Evolutionary conservation across 495 filamentous ascomycete genomes (phyloP), one percentile per base, ranked within the genome.

Genomic region (Aspergillus ellipticus): DNA sequence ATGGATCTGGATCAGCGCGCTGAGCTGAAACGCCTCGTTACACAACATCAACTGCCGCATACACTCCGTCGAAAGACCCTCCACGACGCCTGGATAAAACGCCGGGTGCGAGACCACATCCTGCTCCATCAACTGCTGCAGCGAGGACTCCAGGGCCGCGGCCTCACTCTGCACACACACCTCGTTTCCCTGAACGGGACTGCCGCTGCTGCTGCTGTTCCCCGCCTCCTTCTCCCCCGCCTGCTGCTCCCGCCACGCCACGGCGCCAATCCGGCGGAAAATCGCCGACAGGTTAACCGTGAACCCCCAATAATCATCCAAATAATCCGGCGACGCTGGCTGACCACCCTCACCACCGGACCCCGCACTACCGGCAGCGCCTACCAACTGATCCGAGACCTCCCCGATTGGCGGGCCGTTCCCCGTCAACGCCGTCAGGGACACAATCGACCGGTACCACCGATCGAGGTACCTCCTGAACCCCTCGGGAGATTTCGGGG

Each of bases 291-390:
- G 50, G 42, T 69, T 65, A 10, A 75, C 66, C 6, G 73, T 75
- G 52, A 78, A 78, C 0, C 75, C 74, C 75, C 75, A 78, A 42
- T 78, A 78, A 50, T 78, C 75, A 55, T 78, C 75, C 15, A 78
- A 51, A 57, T 76, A 78, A 48, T 78, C 75, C 7, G 72, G 69
- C 6, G 56, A 65, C 2, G 58, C 60, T 1, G 48, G 51, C 22
- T 62, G 45, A 6, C 59, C 57, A 56, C 6, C 31, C 56, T 45
- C 61, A 60, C 33, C 65, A 63, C 13, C 9, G 28, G 2, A 56
- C 4, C 24, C 24, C 24, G 3, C 24, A 28, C 7, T 28, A 28
- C 24, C 7, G 4, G 24, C 24, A 7, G 24, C 24, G 24, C 24
- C 24, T 4, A 28, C 24, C 13, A 39, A 39, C 5, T 39, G 35